Conservation (phyloP, 1,139 yeast species). For the Saccharomyces pastorianus region DNA sequence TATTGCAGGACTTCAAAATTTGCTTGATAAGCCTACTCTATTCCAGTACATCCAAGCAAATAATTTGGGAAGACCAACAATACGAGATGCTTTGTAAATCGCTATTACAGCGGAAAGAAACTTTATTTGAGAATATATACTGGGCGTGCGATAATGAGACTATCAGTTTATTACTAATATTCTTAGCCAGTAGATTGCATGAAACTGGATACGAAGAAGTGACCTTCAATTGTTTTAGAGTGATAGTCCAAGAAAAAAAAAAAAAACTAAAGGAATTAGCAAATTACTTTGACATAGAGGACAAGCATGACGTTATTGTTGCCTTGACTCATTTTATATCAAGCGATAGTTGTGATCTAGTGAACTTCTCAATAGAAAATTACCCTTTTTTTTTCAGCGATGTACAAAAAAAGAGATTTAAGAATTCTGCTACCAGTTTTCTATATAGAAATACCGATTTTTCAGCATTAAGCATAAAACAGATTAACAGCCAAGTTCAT, state of each 20-base stretch:
- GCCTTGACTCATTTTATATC: constrained; percentile 15
- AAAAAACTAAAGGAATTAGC: constrained; percentile 3
- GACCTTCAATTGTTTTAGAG: constrained; percentile 6
- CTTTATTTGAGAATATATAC: constrained; percentile 8
- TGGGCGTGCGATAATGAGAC: constrained; percentile 8
- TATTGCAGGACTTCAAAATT: constrained; percentile 2
- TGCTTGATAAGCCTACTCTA: constrained; percentile 3
- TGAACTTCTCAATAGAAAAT: background rate
- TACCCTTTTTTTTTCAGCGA: background rate
- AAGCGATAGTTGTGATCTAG: constrained; percentile 5
- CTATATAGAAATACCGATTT: background rate
- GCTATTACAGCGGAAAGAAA: constrained; percentile 21
- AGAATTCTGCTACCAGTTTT: background rate
- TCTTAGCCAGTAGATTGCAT: constrained; percentile 25
- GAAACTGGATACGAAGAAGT: constrained; percentile 13
- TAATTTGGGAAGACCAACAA: background rate
- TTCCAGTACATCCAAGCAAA: constrained; percentile 31
- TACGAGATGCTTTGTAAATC: constrained; percentile 18
- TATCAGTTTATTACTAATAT: constrained; percentile 21
- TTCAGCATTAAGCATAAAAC: background rate
- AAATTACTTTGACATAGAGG: background rate
- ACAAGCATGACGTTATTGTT: constrained; percentile 13
- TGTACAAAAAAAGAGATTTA: background rate
- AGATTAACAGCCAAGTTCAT: background rate
- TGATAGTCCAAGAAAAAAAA: constrained; percentile 4